Conservation (phyloP, 1,284 basidiomycete genomes). For the Takashimella koratensis region DNA sequence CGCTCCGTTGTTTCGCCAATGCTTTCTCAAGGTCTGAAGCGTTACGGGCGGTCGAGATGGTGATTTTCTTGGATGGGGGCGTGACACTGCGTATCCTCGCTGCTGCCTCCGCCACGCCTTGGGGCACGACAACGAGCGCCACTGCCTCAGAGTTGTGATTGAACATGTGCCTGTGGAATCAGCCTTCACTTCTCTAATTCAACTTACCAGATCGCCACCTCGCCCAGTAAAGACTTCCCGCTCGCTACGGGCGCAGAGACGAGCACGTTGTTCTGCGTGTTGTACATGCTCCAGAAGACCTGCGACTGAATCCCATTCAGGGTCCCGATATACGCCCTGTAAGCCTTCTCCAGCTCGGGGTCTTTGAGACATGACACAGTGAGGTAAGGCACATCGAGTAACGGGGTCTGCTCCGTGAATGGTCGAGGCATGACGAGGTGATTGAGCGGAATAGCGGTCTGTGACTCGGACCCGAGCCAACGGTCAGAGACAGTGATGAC, state of each 20-base stretch:
- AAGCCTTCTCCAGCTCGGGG: conserved; percentile 53
- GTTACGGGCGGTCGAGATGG: conserved; percentile 22
- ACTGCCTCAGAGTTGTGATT: conserved; percentile 31
- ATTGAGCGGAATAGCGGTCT: conserved; percentile 62
- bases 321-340: conserved; percentile 53
- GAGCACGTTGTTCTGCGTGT: conserved; percentile 69
- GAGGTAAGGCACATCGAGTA: conserved; percentile 80
- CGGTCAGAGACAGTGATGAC: conserved; percentile 86
- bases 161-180: conserved; percentile 42
- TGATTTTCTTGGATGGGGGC: conserved; percentile 26
- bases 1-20: conserved; percentile 14
- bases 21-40: conserved; percentile 29
- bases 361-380: conserved; percentile 57
- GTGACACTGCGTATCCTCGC: conserved; percentile 38
- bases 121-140: conserved; percentile 43
- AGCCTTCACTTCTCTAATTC: neutral
- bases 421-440: conserved; percentile 69
- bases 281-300: conserved; percentile 74
- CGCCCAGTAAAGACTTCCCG: conserved; percentile 75
- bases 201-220: conserved; percentile 66
- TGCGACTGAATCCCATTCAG: conserved; percentile 91
- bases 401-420: conserved; percentile 62
- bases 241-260: conserved; percentile 75
- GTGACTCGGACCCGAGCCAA: conserved; percentile 90
- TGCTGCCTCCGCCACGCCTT: conserved; percentile 39